A percentile compares a stretch with the other conserved stretches of the same genome.
phyloP scores from a whole-genome alignment of 2,329 filamentous ascomycete species.

The Sporothrix inflata region DNA sequence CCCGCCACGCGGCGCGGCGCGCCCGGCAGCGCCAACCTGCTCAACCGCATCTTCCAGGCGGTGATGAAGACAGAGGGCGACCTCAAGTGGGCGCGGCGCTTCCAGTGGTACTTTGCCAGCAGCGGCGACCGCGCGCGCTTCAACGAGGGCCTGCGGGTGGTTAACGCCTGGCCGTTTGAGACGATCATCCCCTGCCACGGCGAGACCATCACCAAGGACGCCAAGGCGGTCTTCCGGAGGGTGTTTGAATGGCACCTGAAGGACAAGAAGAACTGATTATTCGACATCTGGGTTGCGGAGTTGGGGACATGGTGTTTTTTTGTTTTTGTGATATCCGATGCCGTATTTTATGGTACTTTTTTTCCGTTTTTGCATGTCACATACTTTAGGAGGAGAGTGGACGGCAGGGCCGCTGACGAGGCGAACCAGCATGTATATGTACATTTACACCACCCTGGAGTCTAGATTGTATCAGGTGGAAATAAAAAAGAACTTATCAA shows the following conservation, averaged over 20 bases:
- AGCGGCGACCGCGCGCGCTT: constrained; percentile 67
- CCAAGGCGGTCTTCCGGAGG: constrained; percentile 75
- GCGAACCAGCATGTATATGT: not conserved
- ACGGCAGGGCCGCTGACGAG: not conserved
- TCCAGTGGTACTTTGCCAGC: constrained; percentile 76
- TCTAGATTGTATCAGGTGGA: too few relatives aligned
- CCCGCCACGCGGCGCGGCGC: constrained; percentile 42
- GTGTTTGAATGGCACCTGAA: constrained; percentile 80
- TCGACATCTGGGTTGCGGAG: not conserved
- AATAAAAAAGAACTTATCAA: not conserved
- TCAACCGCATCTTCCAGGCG: constrained; percentile 51
- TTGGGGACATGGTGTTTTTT: not conserved
- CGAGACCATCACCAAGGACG: constrained; percentile 76
- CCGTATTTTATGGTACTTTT: not conserved
- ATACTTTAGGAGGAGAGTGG: too few relatives aligned
- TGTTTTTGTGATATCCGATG: not conserved
- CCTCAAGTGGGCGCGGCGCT: constrained; percentile 75
- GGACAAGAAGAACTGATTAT: constrained; percentile 10
- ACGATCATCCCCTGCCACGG: constrained; percentile 91
- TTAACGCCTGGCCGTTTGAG: constrained; percentile 81
- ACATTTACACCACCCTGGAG: not conserved
- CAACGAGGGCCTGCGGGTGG: constrained; percentile 68
- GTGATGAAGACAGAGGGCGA: constrained; percentile 66
- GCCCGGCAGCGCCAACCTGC: constrained; percentile 46
- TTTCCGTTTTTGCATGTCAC: not conserved